A percentile compares a stretch with the other conserved stretches of the same genome.
Conservation (phyloP, 352 stramenopile species). For the Elongisporangium undulatum region DNA sequence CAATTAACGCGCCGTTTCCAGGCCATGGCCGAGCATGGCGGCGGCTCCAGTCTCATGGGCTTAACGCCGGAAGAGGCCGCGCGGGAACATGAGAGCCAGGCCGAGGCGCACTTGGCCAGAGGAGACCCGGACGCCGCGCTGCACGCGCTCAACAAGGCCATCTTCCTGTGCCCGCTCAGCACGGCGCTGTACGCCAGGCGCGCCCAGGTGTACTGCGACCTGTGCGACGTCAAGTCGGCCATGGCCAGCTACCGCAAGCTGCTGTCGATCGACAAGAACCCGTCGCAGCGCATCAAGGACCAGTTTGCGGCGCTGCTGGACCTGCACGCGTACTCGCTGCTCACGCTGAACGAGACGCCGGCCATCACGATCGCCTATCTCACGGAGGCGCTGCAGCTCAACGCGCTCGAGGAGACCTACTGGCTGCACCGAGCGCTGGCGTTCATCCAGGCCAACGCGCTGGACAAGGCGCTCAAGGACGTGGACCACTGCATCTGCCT, state of each 20-base stretch:
- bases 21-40: neutral
- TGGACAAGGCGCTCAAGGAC: constrained; percentile 76
- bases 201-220: constrained; percentile 62
- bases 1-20: neutral
- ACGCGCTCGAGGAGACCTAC: constrained; percentile 63
- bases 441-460: constrained; percentile 47
- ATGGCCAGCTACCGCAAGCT: constrained; percentile 80
- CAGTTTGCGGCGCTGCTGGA: constrained; percentile 72
- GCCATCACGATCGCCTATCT: constrained; percentile 60
- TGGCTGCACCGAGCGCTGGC: constrained; percentile 75
- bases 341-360: constrained; percentile 50
- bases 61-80: constrained; percentile 48
- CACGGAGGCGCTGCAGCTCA: constrained; percentile 70
- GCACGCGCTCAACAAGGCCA: constrained; percentile 63
- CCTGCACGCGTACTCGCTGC: constrained; percentile 62
- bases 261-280: constrained; percentile 47
- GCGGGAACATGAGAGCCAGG: constrained; percentile 40
- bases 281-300: constrained; percentile 65
- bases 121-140: constrained; percentile 44
- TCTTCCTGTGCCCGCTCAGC: constrained; percentile 61
- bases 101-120: constrained; percentile 4
- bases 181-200: constrained; percentile 54
- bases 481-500: constrained; percentile 80
- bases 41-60: constrained; percentile 11
- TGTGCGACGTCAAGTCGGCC: constrained; percentile 76